Percentiles rank a stretch among this genome's conserved stretches.
phyloP scores from a whole-genome alignment of 2,329 filamentous ascomycete species.

The Fusarium annulatum region DNA sequence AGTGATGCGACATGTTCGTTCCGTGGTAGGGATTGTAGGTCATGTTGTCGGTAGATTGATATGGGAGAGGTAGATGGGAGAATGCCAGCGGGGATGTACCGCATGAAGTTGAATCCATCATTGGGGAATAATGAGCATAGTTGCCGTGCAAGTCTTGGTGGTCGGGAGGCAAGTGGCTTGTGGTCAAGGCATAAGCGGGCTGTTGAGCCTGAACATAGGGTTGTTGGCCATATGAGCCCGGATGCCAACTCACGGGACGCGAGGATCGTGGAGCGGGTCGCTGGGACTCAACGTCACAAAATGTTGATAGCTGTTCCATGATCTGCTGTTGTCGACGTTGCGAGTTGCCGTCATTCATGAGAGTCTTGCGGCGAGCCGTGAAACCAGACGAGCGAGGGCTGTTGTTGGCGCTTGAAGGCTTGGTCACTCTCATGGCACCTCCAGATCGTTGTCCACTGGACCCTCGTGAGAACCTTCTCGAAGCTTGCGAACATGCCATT shows the following conservation, averaged over 20 bases:
- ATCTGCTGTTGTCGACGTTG: constrained; percentile 60
- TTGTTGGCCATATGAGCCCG: constrained; percentile 63
- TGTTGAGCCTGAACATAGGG: constrained; percentile 53
- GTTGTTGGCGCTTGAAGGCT: constrained; percentile 75
- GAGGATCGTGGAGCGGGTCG: constrained; percentile 49
- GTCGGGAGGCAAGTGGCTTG: constrained; percentile 51
- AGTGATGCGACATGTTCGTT: constrained; percentile 51
- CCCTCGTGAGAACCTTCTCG: constrained; percentile 60
- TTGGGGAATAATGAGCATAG: constrained; percentile 61
- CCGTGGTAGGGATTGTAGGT: constrained; percentile 55
- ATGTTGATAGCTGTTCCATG: constrained; percentile 54
- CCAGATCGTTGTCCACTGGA: constrained; percentile 62
- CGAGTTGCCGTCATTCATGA: constrained; percentile 62
- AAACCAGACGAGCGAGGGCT: constrained; percentile 69
- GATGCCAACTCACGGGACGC: constrained; percentile 82
- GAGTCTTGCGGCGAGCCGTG: constrained; percentile 65
- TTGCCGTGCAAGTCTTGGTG: constrained; percentile 56
- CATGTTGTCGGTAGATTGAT: constrained; percentile 51
- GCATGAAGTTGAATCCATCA: constrained; percentile 66
- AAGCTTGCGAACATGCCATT: constrained; percentile 58
- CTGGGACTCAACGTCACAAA: constrained; percentile 39
- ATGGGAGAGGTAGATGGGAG: constrained; percentile 64
- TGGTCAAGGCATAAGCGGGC: constrained; percentile 54
- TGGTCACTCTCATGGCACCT: constrained; percentile 68
- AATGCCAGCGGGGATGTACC: constrained; percentile 68